Base-by-base conservation (phyloP, 208 protist species). In the Crithidia acanthocephali region DNA sequence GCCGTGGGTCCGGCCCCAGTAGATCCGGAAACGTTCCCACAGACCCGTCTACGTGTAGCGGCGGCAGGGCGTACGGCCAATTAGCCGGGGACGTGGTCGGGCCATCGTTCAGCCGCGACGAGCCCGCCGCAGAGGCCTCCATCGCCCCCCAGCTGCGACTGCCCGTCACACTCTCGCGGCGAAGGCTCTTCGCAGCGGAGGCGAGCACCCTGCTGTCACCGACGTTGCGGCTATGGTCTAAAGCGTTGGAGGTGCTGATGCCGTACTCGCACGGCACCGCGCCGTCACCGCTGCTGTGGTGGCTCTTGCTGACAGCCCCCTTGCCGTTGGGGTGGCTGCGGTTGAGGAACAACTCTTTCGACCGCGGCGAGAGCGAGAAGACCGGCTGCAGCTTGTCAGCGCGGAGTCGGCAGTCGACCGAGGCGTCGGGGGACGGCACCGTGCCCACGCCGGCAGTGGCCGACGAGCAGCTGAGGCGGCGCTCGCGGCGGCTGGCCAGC, bases 201-300 rank as follows among this genome's bases (percentile, higher is more conserved):
- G 52, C 52, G 23, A 57, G 18, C 52, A 57, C 52, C 37, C 20
- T 37, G 52, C 52, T 57, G 52, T 37, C 52, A 28, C 28, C 52
- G 11, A 50, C 40, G 40, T 50, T 66, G 25, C 42, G 30, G 42
- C 60, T 52, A 3, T 66, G 32, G 9, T 55, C 60, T 3, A 55
- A 2, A 15, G 60, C 22, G 47, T 55, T 47, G 32, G 62, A 65
- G 13, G 44, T 53, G 56, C 56, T 61, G 35, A 61, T 61, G n/a
- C 56, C 56, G 33, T 61, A 20, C 1, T 61, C 56, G 52, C 2
- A 23, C 52, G 1, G 52, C 10, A 8, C 18, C 11, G 28, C 52
- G 20, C 28, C 30, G 28, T n/a, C 30, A 22, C 25, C 30, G 30
- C 52, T 40, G 30, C 30, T 58, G 28, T 40, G 2, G 10, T 22